Conservation (phyloP, 1,284 basidiomycete genomes). For the Thecaphora frezii region DNA sequence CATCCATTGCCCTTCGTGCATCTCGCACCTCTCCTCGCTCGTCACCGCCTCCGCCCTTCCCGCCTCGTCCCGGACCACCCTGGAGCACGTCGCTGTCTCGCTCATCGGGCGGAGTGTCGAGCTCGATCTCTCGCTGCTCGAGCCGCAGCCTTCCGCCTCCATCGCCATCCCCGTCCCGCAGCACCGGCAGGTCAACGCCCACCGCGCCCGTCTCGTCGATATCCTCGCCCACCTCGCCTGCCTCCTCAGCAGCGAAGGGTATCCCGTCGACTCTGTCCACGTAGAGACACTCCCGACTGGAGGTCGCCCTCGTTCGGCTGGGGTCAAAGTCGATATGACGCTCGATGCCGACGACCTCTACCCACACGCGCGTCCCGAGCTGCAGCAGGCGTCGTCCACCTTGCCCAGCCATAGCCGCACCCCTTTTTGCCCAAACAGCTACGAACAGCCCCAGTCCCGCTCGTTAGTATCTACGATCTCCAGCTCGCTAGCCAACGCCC, state of each 20-base stretch:
- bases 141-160: not conserved
- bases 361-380: no score
- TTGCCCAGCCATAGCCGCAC: no score
- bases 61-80: conserved; percentile 3
- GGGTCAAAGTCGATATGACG: no score
- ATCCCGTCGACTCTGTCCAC: conserved; percentile 31
- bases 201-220: conserved; percentile 15
- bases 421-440: no score
- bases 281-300: no score
- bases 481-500: conserved; percentile 49
- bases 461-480: conserved; percentile 30
- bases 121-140: conserved; percentile 38
- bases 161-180: conserved; percentile 1
- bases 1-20: conserved; percentile 61
- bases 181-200: conserved; percentile 6
- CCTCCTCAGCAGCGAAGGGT: conserved; percentile 25
- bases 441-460: not conserved
- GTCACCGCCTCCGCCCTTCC: conserved; percentile 33
- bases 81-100: conserved; percentile 51
- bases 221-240: conserved; percentile 17
- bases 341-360: no score
- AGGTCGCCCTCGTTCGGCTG: no score
- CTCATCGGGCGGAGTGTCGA: conserved; percentile 57
- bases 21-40: conserved; percentile 56
- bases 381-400: no score